Percentiles rank a stretch among this genome's conserved stretches.
These are phyloP conservation scores for Hyaloperonospora arabidopsidis DNA, from an alignment of 352 stramenopile species.

Conservation along the genomic window DNA sequence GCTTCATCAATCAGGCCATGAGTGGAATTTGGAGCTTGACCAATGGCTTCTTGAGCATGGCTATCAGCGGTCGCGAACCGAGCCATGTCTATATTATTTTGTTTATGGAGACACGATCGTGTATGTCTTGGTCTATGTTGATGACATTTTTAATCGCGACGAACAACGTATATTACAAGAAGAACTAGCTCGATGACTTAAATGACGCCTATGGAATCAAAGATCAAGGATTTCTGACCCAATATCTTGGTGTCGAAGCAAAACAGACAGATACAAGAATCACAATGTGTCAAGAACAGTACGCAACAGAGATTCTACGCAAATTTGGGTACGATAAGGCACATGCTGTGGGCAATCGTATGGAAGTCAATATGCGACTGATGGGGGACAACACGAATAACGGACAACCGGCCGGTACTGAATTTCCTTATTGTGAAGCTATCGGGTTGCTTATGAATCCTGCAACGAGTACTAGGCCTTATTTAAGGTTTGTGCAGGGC, in stretches of 20 bases:
- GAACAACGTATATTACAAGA: not conserved
- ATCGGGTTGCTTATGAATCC: constrained; percentile 4
- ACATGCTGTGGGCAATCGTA: constrained; percentile 4
- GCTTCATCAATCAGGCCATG: not conserved
- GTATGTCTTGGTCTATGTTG: not conserved
- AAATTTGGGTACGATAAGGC: constrained; percentile 1
- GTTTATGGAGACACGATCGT: not conserved
- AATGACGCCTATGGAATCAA: not conserved
- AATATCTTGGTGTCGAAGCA: not conserved
- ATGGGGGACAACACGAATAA: constrained; percentile 1
- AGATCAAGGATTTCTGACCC: not conserved
- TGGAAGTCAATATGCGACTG: constrained; percentile 12
- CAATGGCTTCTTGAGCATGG: not conserved
- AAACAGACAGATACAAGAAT: not conserved
- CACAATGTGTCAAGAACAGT: not conserved
- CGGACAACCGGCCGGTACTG: not conserved
- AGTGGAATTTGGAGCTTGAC: not conserved
- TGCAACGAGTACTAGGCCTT: not conserved
- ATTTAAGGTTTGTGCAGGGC: not conserved
- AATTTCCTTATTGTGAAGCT: constrained; percentile 10
- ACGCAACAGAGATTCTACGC: not conserved
- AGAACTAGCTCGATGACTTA: not conserved
- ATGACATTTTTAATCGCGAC: not conserved
- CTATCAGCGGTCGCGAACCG: not conserved
- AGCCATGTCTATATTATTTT: not conserved